These are phyloP conservation scores for Fusarium subtropicale DNA, from an alignment of 2,329 filamentous ascomycete genomes.

Conservation along the genomic window DNA sequence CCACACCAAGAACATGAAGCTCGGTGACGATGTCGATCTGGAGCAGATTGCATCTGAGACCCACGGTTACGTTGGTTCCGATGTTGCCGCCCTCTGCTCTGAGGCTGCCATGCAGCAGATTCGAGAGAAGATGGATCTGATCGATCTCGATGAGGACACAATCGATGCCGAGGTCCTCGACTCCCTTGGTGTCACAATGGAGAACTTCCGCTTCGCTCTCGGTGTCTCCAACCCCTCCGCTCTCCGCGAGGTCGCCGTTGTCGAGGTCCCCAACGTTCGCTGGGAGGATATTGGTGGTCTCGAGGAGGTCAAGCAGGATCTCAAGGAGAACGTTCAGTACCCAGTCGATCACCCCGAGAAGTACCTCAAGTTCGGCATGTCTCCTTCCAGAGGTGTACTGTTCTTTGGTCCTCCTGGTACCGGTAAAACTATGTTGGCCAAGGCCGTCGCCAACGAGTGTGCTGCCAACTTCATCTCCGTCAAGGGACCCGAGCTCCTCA, in stretches of 20 bases:
- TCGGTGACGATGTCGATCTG: constrained; percentile 94
- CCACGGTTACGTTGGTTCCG: constrained; percentile 98
- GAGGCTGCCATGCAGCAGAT: constrained; percentile 99
- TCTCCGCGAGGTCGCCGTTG: constrained; percentile 97
- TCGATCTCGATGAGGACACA: constrained; percentile 98
- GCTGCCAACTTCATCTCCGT: constrained; percentile 99
- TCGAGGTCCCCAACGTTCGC: constrained; percentile 98
- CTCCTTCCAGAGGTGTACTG: constrained; percentile 95
- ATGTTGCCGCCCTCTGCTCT: constrained; percentile 97
- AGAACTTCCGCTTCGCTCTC: constrained; percentile 99
- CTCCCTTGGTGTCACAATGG: constrained; percentile 98
- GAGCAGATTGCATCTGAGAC: constrained; percentile 98
- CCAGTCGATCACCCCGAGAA: constrained; percentile 99
- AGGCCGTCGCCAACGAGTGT: constrained; percentile 99
- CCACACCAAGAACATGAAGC: constrained; percentile 99
- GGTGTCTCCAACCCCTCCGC: constrained; percentile 99
- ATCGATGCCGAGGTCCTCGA: constrained; percentile 99
- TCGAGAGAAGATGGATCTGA: constrained; percentile 99
- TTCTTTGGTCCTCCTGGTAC: constrained; percentile 99
- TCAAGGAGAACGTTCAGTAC: constrained; percentile 98
- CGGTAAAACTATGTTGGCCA: constrained; percentile 99
- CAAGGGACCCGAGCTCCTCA: constrained; percentile 97
- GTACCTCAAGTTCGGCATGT: constrained; percentile 99
- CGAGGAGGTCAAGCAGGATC: constrained; percentile 98
- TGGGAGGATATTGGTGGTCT: constrained; percentile 99